Percentiles rank a stretch among this genome's conserved stretches.
Conservation (phyloP, 371 early-diverging fungal species). For the Blakeslea trispora region DNA sequence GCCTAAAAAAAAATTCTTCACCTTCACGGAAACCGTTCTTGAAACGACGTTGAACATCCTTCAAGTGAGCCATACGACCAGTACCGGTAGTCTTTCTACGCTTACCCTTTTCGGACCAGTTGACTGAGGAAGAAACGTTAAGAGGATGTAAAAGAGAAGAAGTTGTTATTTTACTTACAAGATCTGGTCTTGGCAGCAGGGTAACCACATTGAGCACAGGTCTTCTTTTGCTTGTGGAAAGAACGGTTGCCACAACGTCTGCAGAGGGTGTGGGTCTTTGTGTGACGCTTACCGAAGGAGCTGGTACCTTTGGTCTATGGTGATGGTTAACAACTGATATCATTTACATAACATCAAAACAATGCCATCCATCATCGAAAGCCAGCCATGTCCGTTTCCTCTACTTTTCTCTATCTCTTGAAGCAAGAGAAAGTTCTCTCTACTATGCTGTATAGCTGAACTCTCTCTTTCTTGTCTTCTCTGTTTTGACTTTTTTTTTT, state of each 20-base stretch:
- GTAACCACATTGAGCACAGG: constrained; percentile 98
- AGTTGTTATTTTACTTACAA: constrained; percentile 57
- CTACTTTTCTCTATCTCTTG: too few species aligned
- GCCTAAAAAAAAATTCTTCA: too few species aligned
- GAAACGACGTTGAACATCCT: constrained; percentile 83
- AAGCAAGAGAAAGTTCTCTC: too few species aligned
- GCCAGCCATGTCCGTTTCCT: not conserved
- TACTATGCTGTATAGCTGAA: too few species aligned
- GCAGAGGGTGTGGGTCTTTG: constrained; percentile 98
- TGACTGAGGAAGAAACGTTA: constrained; percentile 45
- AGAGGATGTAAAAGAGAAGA: not conserved
- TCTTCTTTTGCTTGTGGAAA: constrained; percentile 99
- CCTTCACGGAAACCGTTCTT: constrained; percentile 94
- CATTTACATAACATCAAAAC: not conserved
- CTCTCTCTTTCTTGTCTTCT: too few species aligned
- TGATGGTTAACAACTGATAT: not conserved
- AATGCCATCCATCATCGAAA: not conserved
- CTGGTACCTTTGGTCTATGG: constrained; percentile 14
- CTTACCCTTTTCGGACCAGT: constrained; percentile 93
- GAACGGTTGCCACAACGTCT: constrained; percentile 95
- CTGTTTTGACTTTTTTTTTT: too few species aligned
- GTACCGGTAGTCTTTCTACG: constrained; percentile 97
- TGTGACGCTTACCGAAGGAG: constrained; percentile 60
- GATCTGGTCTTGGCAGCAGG: constrained; percentile 95
- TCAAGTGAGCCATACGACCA: constrained; percentile 96